Base-by-base conservation (phyloP, 2,329 filamentous ascomycete species). In the Dothistroma septosporum region DNA sequence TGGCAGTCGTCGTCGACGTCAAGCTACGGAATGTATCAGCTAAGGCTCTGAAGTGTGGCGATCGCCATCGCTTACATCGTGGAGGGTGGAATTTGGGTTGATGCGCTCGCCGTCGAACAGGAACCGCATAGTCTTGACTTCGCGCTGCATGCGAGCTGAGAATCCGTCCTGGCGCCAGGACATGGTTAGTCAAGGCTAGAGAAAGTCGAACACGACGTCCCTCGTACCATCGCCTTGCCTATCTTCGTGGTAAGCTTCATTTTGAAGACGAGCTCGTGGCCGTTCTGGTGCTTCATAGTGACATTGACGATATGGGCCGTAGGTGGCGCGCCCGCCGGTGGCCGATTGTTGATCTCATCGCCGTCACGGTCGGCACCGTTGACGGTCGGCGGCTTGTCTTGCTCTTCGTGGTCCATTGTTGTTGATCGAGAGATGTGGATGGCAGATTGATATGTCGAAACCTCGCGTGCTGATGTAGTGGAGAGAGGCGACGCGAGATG, bases 171-270 rank as follows among this genome's bases (percentile, higher is more conserved):
- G 31, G 41, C 28, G 24, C 31, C 46, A 22, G 48, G 12, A 8
- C 24, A 19, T 46, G 57, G 44, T 44, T 16, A 54, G 21, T 24
- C 19, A 32, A 37, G 11, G n/a, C 21, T 33, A 9, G 24, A 44
- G 14, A 21, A 4, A 49, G 46, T 2, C 16, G 22, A 19, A 12
- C 11, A 11, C 6, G 14, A 31, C 9, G n/a, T 9, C 16, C 11
- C 8, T 44, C 53, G 37, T 47, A 65, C 63, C 64, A 71, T 69
- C 6, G 66, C 67, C 53, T 70, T 72, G 11, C 52, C 50, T 32
- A 71, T 44, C 48, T 61, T 65, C 16, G 66, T 70, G 16, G 60
- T 63, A 2, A 52, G 21, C 58, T 72, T 72, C n/a, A 71, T 31
- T 48, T 63, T 67, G 61, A 70, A 70, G 2, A 46, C 22, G 9